These are phyloP conservation scores for Botryosphaeria dothidea DNA, from an alignment of 2,329 filamentous ascomycete species.

Conservation along the genomic window DNA sequence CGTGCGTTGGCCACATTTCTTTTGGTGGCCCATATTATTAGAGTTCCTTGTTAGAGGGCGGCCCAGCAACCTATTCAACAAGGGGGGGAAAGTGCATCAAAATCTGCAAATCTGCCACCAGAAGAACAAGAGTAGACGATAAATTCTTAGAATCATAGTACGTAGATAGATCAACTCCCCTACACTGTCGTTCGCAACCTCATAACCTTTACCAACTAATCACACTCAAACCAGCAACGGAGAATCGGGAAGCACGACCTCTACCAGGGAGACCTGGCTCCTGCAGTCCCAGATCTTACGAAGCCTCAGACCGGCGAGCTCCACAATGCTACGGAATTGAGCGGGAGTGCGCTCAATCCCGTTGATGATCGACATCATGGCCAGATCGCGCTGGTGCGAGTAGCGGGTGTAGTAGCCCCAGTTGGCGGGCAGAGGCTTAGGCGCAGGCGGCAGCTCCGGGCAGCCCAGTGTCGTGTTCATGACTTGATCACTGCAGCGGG, in stretches of 20 bases:
- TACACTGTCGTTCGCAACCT: too few relatives aligned
- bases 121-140: too few relatives aligned
- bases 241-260: slow-evolving; percentile 23
- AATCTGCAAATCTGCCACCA: too few relatives aligned
- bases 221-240: not conserved
- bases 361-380: slow-evolving; percentile 39
- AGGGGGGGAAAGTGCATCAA: too few relatives aligned
- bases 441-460: slow-evolving; percentile 31
- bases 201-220: too few relatives aligned
- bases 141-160: too few relatives aligned
- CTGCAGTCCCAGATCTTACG: slow-evolving; percentile 35
- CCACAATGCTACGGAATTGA: slow-evolving; percentile 31
- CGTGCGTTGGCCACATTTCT: too few relatives aligned
- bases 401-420: slow-evolving; percentile 37
- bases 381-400: slow-evolving; percentile 34
- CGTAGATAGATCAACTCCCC: too few relatives aligned
- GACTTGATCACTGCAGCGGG: slow-evolving; percentile 34
- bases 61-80: too few relatives aligned
- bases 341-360: slow-evolving; percentile 39
- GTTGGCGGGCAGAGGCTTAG: slow-evolving; percentile 36
- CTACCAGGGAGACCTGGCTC: slow-evolving; percentile 35
- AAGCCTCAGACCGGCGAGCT: slow-evolving; percentile 32
- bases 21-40: too few relatives aligned
- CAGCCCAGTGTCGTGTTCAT: slow-evolving; percentile 39
- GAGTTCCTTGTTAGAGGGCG: too few relatives aligned